Evolutionary conservation across 2,329 filamentous ascomycete genomes (phyloP).

Genomic region (Colletotrichum sublineola): DNA sequence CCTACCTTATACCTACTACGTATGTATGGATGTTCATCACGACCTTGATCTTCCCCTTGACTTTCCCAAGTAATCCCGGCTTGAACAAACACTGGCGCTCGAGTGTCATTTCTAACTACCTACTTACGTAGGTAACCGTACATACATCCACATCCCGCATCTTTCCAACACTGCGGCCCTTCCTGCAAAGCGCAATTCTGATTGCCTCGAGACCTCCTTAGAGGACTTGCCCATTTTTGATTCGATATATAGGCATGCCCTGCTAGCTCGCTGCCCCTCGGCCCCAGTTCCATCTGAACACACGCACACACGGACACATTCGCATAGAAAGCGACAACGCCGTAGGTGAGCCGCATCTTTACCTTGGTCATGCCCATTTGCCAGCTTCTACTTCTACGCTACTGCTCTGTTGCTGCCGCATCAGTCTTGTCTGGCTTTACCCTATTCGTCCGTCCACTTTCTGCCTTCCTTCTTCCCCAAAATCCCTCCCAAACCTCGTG

Average conservation of each 20-base stretch:
- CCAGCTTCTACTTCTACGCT: not conserved
- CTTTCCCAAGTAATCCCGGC: constrained; percentile 4
- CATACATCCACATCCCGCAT: not conserved
- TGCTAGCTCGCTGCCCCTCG: constrained; percentile 20
- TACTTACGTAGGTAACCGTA: too few relatives aligned
- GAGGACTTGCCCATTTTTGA: not conserved
- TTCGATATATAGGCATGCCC: constrained; percentile 33
- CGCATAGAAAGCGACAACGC: not conserved
- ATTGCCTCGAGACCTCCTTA: not conserved
- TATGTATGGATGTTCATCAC: not conserved
- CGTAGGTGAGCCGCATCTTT: constrained; percentile 32
- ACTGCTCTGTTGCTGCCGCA: not conserved
- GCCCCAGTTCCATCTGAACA: constrained; percentile 9
- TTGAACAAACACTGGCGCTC: constrained; percentile 5
- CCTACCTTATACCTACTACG: not conserved
- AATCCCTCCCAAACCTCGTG: not conserved
- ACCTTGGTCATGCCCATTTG: not conserved
- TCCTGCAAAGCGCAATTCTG: constrained; percentile 10
- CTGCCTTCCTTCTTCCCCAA: not conserved
- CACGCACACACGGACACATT: not conserved
- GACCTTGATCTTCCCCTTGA: constrained; percentile 19
- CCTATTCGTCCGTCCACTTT: not conserved
- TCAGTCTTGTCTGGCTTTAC: not conserved
- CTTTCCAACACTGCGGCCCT: constrained; percentile 13
- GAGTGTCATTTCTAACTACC: not conserved